Base-by-base conservation (phyloP, 176 grass and related monocot genomes). In the Eleusine indica region DNA sequence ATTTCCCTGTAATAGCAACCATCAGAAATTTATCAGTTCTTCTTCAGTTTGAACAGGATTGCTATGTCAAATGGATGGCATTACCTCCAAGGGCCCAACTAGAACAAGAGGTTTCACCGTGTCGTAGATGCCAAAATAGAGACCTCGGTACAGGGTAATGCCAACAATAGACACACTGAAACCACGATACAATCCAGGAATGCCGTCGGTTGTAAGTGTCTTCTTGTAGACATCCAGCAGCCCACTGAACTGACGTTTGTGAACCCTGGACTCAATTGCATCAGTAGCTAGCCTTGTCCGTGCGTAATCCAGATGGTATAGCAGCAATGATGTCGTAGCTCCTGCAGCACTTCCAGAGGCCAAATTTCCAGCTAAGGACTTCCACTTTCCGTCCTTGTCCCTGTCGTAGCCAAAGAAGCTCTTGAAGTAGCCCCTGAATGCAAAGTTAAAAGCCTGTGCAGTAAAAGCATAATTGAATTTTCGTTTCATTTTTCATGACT, bases 291-390 rank as follows among this genome's bases (percentile, higher is more conserved):
- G 87, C 49, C 87, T 84, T 21, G 93, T 98, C 7, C 93, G 77
- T 52, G 91, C 93, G 87, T 87, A 95, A 91, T 98, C 96, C 64
- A 96, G 75, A 88, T 99, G 96, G 79, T 98, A 98, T 56, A 98
- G 80, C 53, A 98, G 57, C 47, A 66, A 76, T 4, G 96, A 98
- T 0, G 96, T 98, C 18, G 89, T 95, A 52, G 93, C 93, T 88
- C 96, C 93, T 5, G 93, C 87, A 85, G 87, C 87, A 90, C 91
- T 96, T 48, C 93, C 96, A 17, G 87, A 94, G 41, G 89, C 89
- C 68, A 98, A 85, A 83, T 98, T 98, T 62, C 93, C 87, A 35
- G 89, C 89, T 85, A 95, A 52, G 82, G 87, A 92, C 72, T 88
- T 98, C 70, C 90, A 81, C 68, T 87, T 80, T 66, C 89, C 87